Percentiles rank a stretch among this genome's conserved stretches.
These are phyloP conservation scores for Coniferiporia sulphurascens DNA, from an alignment of 1,284 basidiomycete species.

Conservation along the genomic window DNA sequence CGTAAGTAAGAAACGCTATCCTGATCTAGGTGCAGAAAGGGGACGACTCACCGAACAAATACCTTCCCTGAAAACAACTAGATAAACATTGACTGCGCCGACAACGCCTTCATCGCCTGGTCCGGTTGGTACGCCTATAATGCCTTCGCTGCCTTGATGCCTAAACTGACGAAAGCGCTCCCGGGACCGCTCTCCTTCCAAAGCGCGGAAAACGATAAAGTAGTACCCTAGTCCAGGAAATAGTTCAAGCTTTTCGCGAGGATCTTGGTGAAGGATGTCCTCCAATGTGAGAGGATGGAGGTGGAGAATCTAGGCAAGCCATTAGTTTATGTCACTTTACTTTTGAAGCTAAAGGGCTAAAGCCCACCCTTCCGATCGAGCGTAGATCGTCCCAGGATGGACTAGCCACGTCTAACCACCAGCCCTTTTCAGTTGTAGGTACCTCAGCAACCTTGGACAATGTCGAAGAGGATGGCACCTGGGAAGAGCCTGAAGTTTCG, in stretches of 20 bases:
- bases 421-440: constrained; percentile 40
- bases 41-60: constrained; percentile 71
- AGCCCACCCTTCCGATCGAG: constrained; percentile 74
- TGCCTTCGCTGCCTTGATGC: constrained; percentile 20
- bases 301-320: constrained; percentile 62
- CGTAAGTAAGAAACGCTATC: background rate
- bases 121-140: constrained; percentile 23
- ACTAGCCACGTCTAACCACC: constrained; percentile 92
- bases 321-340: constrained; percentile 4
- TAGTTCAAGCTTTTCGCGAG: constrained; percentile 88
- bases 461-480: background rate
- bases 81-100: constrained; percentile 82
- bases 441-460: background rate
- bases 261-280: constrained; percentile 93
- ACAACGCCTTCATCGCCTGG: constrained; percentile 44
- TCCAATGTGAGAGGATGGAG: constrained; percentile 93
- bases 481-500: background rate
- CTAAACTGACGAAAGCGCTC: constrained; percentile 34
- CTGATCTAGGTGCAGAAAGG: background rate
- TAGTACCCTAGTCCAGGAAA: constrained; percentile 92
- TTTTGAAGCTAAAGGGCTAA: constrained; percentile 1
- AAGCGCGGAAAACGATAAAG: constrained; percentile 84
- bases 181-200: constrained; percentile 54
- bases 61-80: constrained; percentile 88
- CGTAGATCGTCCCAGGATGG: constrained; percentile 90